Percentiles rank a stretch among this genome's conserved stretches.
Evolutionary conservation across 2,329 filamentous ascomycete genomes (phyloP).

Genomic region (Talaromyces rugulosus): DNA sequence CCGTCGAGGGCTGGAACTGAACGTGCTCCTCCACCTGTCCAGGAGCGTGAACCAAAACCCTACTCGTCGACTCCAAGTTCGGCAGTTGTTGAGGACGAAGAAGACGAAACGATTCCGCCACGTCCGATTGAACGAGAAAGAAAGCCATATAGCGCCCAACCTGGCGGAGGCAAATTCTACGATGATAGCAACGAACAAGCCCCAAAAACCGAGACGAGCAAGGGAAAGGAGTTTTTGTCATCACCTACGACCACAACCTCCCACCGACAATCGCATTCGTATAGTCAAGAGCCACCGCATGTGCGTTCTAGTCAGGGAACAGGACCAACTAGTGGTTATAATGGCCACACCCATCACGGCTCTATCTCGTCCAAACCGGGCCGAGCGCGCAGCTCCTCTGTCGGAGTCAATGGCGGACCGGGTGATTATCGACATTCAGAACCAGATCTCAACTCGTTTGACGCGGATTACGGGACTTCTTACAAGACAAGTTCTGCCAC

Average conservation of each 20-base stretch:
- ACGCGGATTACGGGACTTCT: slow-evolving; percentile 17
- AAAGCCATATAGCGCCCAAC: slow-evolving; percentile 59
- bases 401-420: slow-evolving; percentile 17
- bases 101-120: slow-evolving; percentile 35
- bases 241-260: slow-evolving; percentile 52
- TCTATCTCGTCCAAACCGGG: slow-evolving; percentile 14
- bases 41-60: slow-evolving; percentile 20
- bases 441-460: slow-evolving; percentile 24
- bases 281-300: slow-evolving; percentile 22
- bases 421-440: slow-evolving; percentile 34
- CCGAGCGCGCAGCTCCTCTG: slow-evolving; percentile 30
- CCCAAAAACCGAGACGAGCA: background rate
- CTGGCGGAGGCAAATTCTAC: slow-evolving; percentile 57
- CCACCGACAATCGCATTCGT: slow-evolving; percentile 57
- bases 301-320: slow-evolving; percentile 13
- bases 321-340: slow-evolving; percentile 10
- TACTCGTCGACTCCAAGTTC: slow-evolving; percentile 29
- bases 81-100: slow-evolving; percentile 36
- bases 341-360: slow-evolving; percentile 7
- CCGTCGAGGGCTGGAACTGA: slow-evolving; percentile 20
- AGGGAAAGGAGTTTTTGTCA: slow-evolving; percentile 46
- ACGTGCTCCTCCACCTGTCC: slow-evolving; percentile 24
- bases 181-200: slow-evolving; percentile 29
- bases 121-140: slow-evolving; percentile 61
- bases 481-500: slow-evolving; percentile 21